phyloP scores from a whole-genome alignment of 139 green algal genomes.

The Coelastrella sp. region DNA sequence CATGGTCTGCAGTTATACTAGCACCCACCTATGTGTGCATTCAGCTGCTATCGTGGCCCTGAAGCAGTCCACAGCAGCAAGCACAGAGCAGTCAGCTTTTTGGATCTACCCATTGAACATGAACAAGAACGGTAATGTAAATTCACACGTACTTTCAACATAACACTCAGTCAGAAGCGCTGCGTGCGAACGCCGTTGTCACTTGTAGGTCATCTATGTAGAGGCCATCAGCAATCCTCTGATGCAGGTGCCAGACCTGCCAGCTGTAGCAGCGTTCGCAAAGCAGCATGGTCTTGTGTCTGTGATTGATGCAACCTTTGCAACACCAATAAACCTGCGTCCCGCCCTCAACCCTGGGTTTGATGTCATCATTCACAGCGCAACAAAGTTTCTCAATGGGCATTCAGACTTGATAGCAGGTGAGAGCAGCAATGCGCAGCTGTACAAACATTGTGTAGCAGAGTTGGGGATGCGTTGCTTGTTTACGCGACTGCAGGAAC shows the following conservation, averaged over 20 bases:
- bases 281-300: slow-evolving; percentile 70
- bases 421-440: neutral
- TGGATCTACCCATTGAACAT: too few relatives aligned
- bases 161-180: too few relatives aligned
- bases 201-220: slow-evolving; percentile 86
- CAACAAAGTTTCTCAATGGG: slow-evolving; percentile 96
- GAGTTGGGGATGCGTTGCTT: neutral
- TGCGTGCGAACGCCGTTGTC: too few relatives aligned
- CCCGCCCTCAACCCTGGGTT: slow-evolving; percentile 64
- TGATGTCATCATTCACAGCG: slow-evolving; percentile 95
- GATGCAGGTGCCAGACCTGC: slow-evolving; percentile 84
- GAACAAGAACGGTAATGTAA: too few relatives aligned
- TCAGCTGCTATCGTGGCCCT: too few relatives aligned
- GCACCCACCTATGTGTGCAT: too few relatives aligned
- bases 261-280: slow-evolving; percentile 47
- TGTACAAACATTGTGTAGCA: neutral
- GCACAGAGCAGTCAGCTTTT: too few relatives aligned
- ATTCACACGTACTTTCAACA: too few relatives aligned
- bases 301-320: slow-evolving; percentile 95
- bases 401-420: slow-evolving; percentile 78
- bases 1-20: too few relatives aligned
- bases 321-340: slow-evolving; percentile 88
- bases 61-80: neutral
- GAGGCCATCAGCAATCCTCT: slow-evolving; percentile 95
- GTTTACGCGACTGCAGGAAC: neutral